phyloP scores from a whole-genome alignment of 2,329 filamentous ascomycete species.

The Epicoccum sorghinum region DNA sequence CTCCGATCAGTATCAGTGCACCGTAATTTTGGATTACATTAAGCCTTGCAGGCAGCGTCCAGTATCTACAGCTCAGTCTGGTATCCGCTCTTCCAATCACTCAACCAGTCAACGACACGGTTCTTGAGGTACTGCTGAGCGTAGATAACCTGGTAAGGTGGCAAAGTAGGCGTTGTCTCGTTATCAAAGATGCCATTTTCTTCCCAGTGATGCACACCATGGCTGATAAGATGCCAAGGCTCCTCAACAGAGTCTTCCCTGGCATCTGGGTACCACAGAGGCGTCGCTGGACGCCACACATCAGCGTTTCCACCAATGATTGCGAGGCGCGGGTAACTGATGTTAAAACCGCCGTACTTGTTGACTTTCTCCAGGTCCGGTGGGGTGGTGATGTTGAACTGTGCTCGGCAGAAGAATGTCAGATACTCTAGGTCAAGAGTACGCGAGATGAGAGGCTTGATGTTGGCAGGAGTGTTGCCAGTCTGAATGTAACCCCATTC shows the following conservation, averaged over 20 bases:
- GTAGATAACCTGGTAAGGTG: constrained; percentile 63
- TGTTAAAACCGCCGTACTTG: constrained; percentile 74
- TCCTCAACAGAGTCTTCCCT: constrained; percentile 67
- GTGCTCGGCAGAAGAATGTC: constrained; percentile 66
- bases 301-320: constrained; percentile 79
- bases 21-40: no score
- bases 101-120: constrained; percentile 72
- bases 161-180: constrained; percentile 63
- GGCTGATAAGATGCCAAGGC: constrained; percentile 74
- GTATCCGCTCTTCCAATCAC: constrained; percentile 29
- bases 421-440: constrained; percentile 68
- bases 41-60: background rate
- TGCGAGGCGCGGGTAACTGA: constrained; percentile 77
- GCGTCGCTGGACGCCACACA: constrained; percentile 77
- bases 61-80: constrained; percentile 14
- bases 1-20: no score
- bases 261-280: constrained; percentile 67
- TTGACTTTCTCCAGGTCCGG: constrained; percentile 73
- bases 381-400: constrained; percentile 71
- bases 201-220: constrained; percentile 84
- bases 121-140: constrained; percentile 64
- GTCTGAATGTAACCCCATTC: constrained; percentile 80
- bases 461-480: constrained; percentile 68
- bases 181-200: constrained; percentile 71
- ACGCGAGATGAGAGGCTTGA: constrained; percentile 74